Conservation (phyloP, 2,329 filamentous ascomycete genomes). For the Graphium sp. region DNA sequence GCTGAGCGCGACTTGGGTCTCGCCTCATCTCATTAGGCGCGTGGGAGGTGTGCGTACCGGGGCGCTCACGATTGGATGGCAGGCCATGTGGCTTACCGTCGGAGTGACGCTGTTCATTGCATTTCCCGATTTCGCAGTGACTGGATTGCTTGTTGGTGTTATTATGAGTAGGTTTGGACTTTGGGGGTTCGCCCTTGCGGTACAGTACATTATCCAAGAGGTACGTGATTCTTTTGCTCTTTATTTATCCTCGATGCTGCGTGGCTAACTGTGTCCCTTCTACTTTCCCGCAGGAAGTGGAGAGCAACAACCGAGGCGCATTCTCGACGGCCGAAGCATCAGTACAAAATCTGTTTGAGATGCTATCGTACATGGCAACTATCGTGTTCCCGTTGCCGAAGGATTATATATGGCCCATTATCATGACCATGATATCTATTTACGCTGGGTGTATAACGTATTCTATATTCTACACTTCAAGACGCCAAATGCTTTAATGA, state of each 20-base stretch:
- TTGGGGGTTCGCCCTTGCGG: conserved; percentile 44
- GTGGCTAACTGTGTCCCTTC: neutral
- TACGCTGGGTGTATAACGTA: no score
- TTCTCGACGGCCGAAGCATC: conserved; percentile 55
- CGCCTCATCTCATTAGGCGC: conserved; percentile 33
- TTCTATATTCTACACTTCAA: no score
- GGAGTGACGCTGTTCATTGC: conserved; percentile 26
- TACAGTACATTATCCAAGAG: conserved; percentile 44
- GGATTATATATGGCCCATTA: conserved; percentile 46
- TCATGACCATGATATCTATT: conserved; percentile 39
- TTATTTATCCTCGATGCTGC: neutral
- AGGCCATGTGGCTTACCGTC: conserved; percentile 35
- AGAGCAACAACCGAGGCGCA: conserved; percentile 37
- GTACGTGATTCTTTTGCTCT: conserved; percentile 20
- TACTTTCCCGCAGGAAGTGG: conserved; percentile 25
- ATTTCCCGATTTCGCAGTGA: conserved; percentile 8
- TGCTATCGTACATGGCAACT: conserved; percentile 48
- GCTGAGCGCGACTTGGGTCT: conserved; percentile 42
- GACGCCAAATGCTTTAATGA: no score
- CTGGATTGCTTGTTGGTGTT: neutral
- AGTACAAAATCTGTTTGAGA: conserved; percentile 53
- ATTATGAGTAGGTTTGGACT: conserved; percentile 39
- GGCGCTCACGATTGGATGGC: conserved; percentile 55
- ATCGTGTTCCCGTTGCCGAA: conserved; percentile 45
- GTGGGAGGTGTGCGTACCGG: conserved; percentile 47